Percentiles rank a stretch among this genome's conserved stretches.
phyloP scores from a whole-genome alignment of 768 basidiomycete species.

The Pulveroboletus ravenelii region DNA sequence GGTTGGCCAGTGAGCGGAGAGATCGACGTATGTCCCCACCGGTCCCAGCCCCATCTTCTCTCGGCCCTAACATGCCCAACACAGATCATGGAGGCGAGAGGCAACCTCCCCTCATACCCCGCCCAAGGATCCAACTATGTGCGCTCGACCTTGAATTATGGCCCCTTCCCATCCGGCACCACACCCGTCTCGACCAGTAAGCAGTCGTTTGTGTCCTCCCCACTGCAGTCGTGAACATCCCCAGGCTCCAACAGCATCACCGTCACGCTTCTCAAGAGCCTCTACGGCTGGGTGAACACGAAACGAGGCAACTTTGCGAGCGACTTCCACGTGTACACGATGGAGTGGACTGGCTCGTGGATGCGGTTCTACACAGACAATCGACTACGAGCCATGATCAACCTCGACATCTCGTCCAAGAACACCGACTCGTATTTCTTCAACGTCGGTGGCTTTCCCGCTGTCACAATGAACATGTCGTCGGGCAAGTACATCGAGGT shows the following conservation, averaged over 20 bases:
- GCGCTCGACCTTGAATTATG: constrained; percentile 65
- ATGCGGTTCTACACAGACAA: constrained; percentile 53
- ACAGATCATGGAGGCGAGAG: constrained; percentile 52
- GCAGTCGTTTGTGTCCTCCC: background rate
- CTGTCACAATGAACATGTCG: constrained; percentile 41
- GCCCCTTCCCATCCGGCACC: constrained; percentile 38
- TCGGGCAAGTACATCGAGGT: constrained; percentile 37
- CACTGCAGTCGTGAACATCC: background rate
- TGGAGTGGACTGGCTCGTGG: constrained; percentile 58
- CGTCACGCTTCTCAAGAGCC: constrained; percentile 28
- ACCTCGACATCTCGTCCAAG: constrained; percentile 41
- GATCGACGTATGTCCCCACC: constrained; percentile 46
- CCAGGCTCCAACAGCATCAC: constrained; percentile 10
- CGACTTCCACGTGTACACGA: constrained; percentile 48
- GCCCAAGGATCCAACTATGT: constrained; percentile 44
- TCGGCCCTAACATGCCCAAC: background rate
- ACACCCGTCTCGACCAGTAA: constrained; percentile 30
- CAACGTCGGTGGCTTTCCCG: constrained; percentile 47
- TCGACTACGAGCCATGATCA: constrained; percentile 47
- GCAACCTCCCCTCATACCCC: constrained; percentile 40
- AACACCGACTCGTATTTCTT: constrained; percentile 47
- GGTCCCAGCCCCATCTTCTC: background rate
- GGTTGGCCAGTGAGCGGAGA: constrained; percentile 53
- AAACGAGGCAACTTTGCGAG: constrained; percentile 44
- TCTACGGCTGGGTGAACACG: constrained; percentile 35